phyloP scores from a whole-genome alignment of 345 rosid genomes.

The Sonneratia caseolaris region DNA sequence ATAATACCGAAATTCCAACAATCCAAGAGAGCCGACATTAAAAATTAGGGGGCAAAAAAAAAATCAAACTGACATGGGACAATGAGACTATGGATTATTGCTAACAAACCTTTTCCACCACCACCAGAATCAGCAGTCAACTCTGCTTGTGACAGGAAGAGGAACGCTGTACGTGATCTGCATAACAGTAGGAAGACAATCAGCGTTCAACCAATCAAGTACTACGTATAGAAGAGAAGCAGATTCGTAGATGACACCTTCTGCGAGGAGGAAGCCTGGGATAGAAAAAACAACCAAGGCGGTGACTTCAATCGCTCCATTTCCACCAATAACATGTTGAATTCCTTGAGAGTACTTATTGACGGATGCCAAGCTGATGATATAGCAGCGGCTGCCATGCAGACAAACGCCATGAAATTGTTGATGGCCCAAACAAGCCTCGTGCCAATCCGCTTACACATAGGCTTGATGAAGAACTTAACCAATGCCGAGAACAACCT shows the following conservation, averaged over 20 bases:
- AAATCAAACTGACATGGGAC: background rate
- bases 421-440: constrained; percentile 86
- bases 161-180: constrained; percentile 93
- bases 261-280: constrained; percentile 53
- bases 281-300: constrained; percentile 72
- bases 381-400: no score
- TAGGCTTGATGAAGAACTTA: constrained; percentile 77
- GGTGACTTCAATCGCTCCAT: constrained; percentile 50
- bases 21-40: background rate
- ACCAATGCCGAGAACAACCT: constrained; percentile 94
- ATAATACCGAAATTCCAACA: constrained; percentile 5
- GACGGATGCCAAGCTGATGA: constrained; percentile 47
- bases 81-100: constrained; percentile 5
- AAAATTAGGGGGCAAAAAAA: background rate
- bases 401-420: constrained; percentile 58
- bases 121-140: constrained; percentile 94
- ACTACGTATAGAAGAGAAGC: background rate
- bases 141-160: constrained; percentile 81
- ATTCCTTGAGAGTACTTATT: constrained; percentile 42
- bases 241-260: background rate
- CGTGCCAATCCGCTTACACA: constrained; percentile 78
- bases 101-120: constrained; percentile 83
- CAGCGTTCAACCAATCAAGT: background rate
- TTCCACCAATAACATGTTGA: constrained; percentile 49
- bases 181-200: constrained; percentile 15